These are phyloP conservation scores for Emergomyces pasteurianus DNA, from an alignment of 2,329 filamentous ascomycete species.

Conservation along the genomic window DNA sequence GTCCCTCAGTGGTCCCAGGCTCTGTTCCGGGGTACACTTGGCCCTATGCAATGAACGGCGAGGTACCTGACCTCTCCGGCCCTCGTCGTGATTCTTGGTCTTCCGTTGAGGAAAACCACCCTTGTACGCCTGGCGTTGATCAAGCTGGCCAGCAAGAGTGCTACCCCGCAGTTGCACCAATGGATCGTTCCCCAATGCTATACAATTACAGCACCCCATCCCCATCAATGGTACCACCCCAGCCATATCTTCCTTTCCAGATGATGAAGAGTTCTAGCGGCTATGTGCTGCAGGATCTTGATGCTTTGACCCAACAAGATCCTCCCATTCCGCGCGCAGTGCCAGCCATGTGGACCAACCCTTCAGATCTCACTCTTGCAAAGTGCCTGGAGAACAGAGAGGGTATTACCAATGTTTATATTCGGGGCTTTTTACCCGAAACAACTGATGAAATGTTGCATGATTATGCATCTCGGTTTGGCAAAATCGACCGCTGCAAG, in stretches of 20 bases:
- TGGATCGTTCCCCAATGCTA: slow-evolving; percentile 46
- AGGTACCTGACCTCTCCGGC: slow-evolving; percentile 24
- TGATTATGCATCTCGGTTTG: slow-evolving; percentile 75
- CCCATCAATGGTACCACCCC: slow-evolving; percentile 43
- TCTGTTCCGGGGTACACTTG: slow-evolving; percentile 24
- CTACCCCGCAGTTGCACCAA: slow-evolving; percentile 45
- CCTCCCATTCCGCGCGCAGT: slow-evolving; percentile 79
- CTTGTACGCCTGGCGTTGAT: slow-evolving; percentile 54
- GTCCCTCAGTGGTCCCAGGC: slow-evolving; percentile 20
- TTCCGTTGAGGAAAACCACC: slow-evolving; percentile 32
- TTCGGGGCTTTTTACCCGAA: slow-evolving; percentile 86
- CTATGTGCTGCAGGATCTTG: slow-evolving; percentile 41
- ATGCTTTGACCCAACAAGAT: slow-evolving; percentile 59
- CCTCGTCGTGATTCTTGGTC: slow-evolving; percentile 31
- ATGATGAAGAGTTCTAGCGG: slow-evolving; percentile 36
- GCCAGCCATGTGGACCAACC: slow-evolving; percentile 70
- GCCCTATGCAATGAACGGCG: slow-evolving; percentile 26
- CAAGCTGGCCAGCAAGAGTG: slow-evolving; percentile 47
- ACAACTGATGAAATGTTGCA: slow-evolving; percentile 85
- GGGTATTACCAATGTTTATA: slow-evolving; percentile 96
- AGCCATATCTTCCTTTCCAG: slow-evolving; percentile 28
- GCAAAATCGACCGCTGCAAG: slow-evolving; percentile 90
- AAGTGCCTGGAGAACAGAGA: slow-evolving; percentile 91
- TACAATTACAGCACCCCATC: slow-evolving; percentile 51
- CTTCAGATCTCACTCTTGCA: slow-evolving; percentile 78